phyloP scores from a whole-genome alignment of 768 basidiomycete species.

The Exidia glandulosa region DNA sequence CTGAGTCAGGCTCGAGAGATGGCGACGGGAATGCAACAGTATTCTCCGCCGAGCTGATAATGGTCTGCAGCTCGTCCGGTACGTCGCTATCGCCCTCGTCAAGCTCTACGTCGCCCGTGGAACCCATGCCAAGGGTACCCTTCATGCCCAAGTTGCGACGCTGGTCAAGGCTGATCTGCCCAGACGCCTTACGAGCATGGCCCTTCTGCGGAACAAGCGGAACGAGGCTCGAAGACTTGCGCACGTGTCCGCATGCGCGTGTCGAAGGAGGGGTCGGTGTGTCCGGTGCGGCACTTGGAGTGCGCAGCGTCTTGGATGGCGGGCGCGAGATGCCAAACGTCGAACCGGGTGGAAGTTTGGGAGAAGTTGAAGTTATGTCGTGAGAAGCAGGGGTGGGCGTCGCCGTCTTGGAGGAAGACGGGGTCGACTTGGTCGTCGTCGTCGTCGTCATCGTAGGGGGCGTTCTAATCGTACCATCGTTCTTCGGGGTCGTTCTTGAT shows the following conservation, averaged over 20 bases:
- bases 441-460: not conserved
- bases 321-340: slow-evolving; percentile 30
- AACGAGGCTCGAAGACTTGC: not conserved
- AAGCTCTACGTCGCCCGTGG: slow-evolving; percentile 30
- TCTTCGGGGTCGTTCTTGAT: not conserved
- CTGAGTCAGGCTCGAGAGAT: not conserved
- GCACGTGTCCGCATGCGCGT: not conserved
- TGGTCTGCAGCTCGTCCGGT: slow-evolving; percentile 62
- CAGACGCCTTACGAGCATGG: not conserved
- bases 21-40: not conserved
- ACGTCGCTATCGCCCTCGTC: slow-evolving; percentile 69
- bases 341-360: not conserved
- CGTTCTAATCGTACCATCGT: not conserved
- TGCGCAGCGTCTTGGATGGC: slow-evolving; percentile 16
- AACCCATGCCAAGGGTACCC: slow-evolving; percentile 57
- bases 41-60: slow-evolving; percentile 25
- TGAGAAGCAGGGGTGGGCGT: not conserved
- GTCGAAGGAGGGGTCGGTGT: not conserved
- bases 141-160: slow-evolving; percentile 49
- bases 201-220: not conserved
- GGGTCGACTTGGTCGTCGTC: not conserved
- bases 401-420: not conserved
- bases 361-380: not conserved
- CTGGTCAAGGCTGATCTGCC: slow-evolving; percentile 13
- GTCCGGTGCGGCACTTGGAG: not conserved